Evolutionary conservation across 495 filamentous ascomycete species (phyloP).

Genomic region (Podospora fimiseda): DNA sequence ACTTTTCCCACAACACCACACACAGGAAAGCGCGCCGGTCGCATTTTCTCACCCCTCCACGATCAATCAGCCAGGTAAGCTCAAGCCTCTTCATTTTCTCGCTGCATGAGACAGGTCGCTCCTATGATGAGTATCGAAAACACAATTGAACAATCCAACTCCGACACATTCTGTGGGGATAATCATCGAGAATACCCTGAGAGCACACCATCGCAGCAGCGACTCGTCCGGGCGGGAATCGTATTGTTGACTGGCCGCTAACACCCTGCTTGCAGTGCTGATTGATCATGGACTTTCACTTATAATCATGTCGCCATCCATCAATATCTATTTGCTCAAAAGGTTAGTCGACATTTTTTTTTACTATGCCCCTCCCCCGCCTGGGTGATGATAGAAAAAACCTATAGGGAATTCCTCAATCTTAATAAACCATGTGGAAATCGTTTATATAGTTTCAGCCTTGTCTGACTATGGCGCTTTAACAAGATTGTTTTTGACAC

Average conservation of each 20-base stretch:
- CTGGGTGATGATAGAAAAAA: conserved; percentile 79
- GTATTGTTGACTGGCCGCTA: conserved; percentile 10
- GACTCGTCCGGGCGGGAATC: conserved; percentile 5
- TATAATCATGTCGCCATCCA: not conserved
- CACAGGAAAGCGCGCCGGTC: conserved; percentile 3
- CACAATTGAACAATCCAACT: conserved; percentile 69
- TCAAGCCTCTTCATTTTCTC: conserved; percentile 24
- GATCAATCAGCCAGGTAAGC: conserved; percentile 34
- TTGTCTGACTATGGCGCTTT: conserved; percentile 69
- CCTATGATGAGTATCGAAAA: conserved; percentile 44
- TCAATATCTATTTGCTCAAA: conserved; percentile 30
- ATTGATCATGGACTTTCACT: not conserved
- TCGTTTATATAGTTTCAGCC: conserved; percentile 78
- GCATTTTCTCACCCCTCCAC: conserved; percentile 1
- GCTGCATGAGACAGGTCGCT: conserved; percentile 16
- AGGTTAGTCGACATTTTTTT: conserved; percentile 47
- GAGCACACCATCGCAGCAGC: conserved; percentile 25
- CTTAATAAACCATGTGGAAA: conserved; percentile 84
- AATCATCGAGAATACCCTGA: conserved; percentile 62
- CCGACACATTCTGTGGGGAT: conserved; percentile 67
- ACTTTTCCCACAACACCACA: conserved; percentile 7
- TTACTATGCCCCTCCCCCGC: conserved; percentile 13
- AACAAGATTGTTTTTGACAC: conserved; percentile 20
- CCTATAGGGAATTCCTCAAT: conserved; percentile 93
- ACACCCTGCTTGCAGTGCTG: conserved; percentile 21